Base-by-base conservation (phyloP, 2,329 filamentous ascomycete species). In the Bretziella fagacearum region DNA sequence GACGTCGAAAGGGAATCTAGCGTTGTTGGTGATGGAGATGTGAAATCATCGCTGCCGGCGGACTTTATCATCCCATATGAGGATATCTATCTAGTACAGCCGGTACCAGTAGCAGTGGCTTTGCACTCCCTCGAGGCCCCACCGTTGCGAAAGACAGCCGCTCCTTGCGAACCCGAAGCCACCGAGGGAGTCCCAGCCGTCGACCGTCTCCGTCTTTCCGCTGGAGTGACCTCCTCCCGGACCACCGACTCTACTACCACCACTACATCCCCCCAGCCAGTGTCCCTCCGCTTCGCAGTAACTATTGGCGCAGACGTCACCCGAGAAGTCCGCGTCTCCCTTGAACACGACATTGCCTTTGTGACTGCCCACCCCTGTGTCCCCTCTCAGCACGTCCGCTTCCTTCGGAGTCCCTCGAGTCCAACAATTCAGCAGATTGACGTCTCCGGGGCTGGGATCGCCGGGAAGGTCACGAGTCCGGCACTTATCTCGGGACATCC, bases 331-430 rank as follows among this genome's bases (percentile, higher is more conserved):
- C 63, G 63, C 1, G 65, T 69, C 44, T 55, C 65, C 1, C 58
- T 81, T 7, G 59, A 61, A 4, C 71, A 75, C 53, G 76, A 81
- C 49, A 66, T 79, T 18, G 71, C 70, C 54, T 81, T 81, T 56
- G 72, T 79, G 15, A 79, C 77, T 1, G 75, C 75, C 0, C 74
- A 79, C 53, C 77, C 77, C 0, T 81, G 77, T 54, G 67, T 72
- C 4, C 69, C 72, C 1, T 74, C 73, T 1, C 65, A 66, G 44
- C 66, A 70, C 47, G 70, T 75, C 2, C 70, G 68, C 52, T 69
- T 78, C 47, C 56, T 79, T 44, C 74, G 71, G 56, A 74, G 73
- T 11, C 70, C 73, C 0, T 68, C 69, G 1, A 78, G 72, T 55
- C 73, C 74, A 17, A 73, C 70, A 1, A 73, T 75, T 45, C 71